These are phyloP conservation scores for Elongisporangium anandrum DNA, from an alignment of 352 stramenopile species.

Conservation along the genomic window DNA sequence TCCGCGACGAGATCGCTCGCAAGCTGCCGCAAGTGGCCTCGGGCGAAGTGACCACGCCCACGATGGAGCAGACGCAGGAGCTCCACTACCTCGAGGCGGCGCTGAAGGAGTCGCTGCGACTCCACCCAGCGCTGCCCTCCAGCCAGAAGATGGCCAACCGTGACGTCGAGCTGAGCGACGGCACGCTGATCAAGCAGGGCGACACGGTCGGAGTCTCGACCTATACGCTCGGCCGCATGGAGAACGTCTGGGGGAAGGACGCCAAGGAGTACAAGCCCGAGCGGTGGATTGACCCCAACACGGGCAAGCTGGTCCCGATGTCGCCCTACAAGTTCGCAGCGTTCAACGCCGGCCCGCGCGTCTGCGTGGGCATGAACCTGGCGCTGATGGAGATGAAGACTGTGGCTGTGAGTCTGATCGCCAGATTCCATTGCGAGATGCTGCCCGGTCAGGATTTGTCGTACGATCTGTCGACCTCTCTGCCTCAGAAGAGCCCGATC, in stretches of 20 bases:
- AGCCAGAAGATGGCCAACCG: slow-evolving; percentile 7
- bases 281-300: slow-evolving; percentile 2
- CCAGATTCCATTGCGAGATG: slow-evolving; percentile 22
- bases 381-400: slow-evolving; percentile 48
- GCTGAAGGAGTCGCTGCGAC: slow-evolving; percentile 58
- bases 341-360: slow-evolving; percentile 37
- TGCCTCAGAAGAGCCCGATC: slow-evolving; percentile 26
- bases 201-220: neutral
- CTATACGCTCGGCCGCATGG: neutral
- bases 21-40: slow-evolving; percentile 23
- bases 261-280: neutral
- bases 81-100: slow-evolving; percentile 62
- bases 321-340: slow-evolving; percentile 33
- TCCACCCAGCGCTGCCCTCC: slow-evolving; percentile 51
- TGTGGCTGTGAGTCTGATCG: slow-evolving; percentile 19
- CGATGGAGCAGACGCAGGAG: slow-evolving; percentile 34
- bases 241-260: neutral
- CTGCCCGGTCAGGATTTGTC: neutral
- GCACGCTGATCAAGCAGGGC: neutral
- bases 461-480: slow-evolving; percentile 25
- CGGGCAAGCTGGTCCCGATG: slow-evolving; percentile 11
- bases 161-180: neutral
- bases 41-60: slow-evolving; percentile 18
- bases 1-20: slow-evolving; percentile 40
- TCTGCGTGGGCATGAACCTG: slow-evolving; percentile 36